A percentile compares a stretch with the other conserved stretches of the same genome.
phyloP scores from a whole-genome alignment of 2,329 filamentous ascomycete genomes.

The Ascochyta koolunga region DNA sequence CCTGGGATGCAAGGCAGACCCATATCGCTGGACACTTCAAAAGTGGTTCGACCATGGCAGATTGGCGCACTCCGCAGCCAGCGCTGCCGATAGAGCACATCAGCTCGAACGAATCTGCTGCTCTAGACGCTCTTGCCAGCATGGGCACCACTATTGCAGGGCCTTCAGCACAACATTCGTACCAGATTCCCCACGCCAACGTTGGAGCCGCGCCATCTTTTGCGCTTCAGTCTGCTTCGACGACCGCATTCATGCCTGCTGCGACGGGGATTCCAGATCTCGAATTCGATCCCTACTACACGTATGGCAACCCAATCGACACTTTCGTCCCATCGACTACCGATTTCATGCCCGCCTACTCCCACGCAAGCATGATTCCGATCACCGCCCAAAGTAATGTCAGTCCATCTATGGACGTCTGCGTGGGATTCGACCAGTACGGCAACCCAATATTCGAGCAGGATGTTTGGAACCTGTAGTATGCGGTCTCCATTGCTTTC shows the following conservation, averaged over 20 bases:
- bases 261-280: background rate
- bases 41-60: conserved; percentile 37
- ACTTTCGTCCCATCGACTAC: background rate
- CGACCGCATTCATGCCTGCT: background rate
- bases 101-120: background rate
- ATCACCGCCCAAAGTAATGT: background rate
- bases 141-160: conserved; percentile 6
- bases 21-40: conserved; percentile 45
- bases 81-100: background rate
- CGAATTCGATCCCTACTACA: background rate
- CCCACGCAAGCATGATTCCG: background rate
- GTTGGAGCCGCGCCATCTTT: background rate
- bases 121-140: background rate
- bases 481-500: background rate
- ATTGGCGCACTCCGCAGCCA: conserved; percentile 23
- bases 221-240: background rate
- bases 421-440: background rate
- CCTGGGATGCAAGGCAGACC: conserved; percentile 39
- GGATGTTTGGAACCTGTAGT: background rate
- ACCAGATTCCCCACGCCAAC: background rate
- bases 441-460: background rate
- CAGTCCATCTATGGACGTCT: background rate
- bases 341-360: background rate
- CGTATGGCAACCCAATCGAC: conserved; percentile 1
- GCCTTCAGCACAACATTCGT: background rate